Evolutionary conservation across 257 asterid genomes (phyloP).

Genomic region (Sherardia arvensis): DNA sequence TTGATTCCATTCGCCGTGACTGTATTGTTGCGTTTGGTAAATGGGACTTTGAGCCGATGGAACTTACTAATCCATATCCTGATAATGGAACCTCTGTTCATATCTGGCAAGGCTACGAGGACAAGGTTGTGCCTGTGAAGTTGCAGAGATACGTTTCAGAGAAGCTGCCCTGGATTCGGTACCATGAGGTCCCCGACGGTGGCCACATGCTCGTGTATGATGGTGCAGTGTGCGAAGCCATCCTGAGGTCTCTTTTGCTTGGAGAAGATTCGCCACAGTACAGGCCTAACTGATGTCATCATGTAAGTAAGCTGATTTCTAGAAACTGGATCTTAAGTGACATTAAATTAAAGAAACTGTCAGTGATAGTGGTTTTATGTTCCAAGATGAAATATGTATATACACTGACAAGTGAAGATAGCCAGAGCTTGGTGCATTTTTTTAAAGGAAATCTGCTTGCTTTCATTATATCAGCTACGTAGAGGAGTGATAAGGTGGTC

Average conservation of each 20-base stretch:
- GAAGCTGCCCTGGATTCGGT: slow-evolving; percentile 79
- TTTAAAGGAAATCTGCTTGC: neutral
- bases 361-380: neutral
- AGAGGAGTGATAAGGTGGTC: neutral
- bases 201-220: slow-evolving; percentile 91
- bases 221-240: slow-evolving; percentile 70
- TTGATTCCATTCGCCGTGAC: slow-evolving; percentile 76
- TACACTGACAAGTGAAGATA: neutral
- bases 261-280: slow-evolving; percentile 67
- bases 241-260: slow-evolving; percentile 72
- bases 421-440: neutral
- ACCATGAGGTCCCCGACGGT: slow-evolving; percentile 82
- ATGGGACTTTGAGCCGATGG: slow-evolving; percentile 93
- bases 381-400: slow-evolving; percentile 6
- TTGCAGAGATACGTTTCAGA: slow-evolving; percentile 53
- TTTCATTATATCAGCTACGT: neutral
- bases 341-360: slow-evolving; percentile 10
- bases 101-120: slow-evolving; percentile 45
- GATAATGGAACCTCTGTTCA: slow-evolving; percentile 26
- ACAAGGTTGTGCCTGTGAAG: slow-evolving; percentile 46
- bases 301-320: slow-evolving; percentile 30
- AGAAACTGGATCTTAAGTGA: slow-evolving; percentile 15
- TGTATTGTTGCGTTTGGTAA: slow-evolving; percentile 61
- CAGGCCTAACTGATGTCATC: slow-evolving; percentile 31
- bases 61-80: slow-evolving; percentile 44